Evolutionary conservation across 1,284 basidiomycete species (phyloP), one percentile per base, ranked within the genome.

Genomic region (Irpex sp.): DNA sequence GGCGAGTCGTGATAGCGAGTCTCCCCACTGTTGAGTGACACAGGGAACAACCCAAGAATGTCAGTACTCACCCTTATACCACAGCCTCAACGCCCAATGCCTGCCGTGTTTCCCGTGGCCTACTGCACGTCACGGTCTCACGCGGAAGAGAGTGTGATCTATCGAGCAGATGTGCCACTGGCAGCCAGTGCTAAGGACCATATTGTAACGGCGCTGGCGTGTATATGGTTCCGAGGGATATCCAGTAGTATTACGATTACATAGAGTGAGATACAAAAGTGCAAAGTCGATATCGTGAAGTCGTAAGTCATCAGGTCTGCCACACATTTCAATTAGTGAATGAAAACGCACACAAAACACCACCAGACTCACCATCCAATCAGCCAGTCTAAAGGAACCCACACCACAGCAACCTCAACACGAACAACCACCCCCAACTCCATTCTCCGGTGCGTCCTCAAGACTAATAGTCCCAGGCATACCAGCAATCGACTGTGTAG

Each of bases 381-480:
- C 39, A 26, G 39, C 15, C 39, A 43, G 5, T 43, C 8, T 15
- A 43, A 43, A 43, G 5, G 15, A 15, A 43, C 15, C 39, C 39
- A 15, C 15, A 15, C 2, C 26, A 26, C 4, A 43, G 39, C 39
- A 43, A 1, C 5, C 49, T 64, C 50, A 65, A 26, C 64, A 65
- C n/a, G 62, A 37, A 31, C 64, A 65, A 6, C 64, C 64, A 19
- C 59, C 59, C 6, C 11, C 58, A 39, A 31, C 21, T 15, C 26
- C 37, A 33, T 57, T 17, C 31, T 60, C 59, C 7, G 43, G 54
- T 15, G 13, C 47, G 19, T 61, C 61, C 19, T 60, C 63, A 17
- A 69, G 63, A 13, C 51, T 61, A 17, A 69, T 67, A 9, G 59
- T 68, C 4, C 68, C 68, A 9, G 68, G 68, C 67, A 69, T 69